Conservation (phyloP, 2,329 filamentous ascomycete species). For the Plectosphaerella sp. region DNA sequence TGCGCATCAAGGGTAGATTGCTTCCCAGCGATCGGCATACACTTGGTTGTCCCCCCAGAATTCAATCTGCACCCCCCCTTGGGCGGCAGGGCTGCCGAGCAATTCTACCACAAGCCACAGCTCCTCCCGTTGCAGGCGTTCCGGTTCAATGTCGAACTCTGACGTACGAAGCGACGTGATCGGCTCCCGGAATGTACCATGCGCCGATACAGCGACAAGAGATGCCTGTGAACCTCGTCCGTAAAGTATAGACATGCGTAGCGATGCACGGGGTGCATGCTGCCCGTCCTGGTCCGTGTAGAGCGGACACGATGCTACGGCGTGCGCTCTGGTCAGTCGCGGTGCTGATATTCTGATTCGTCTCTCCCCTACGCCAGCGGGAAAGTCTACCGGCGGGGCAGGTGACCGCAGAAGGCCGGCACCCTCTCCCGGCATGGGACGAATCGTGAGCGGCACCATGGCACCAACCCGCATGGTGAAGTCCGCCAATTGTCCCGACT, state of each 20-base stretch:
- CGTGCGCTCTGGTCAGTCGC: slow-evolving; percentile 56
- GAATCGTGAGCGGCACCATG: slow-evolving; percentile 49
- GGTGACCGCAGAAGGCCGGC: slow-evolving; percentile 67
- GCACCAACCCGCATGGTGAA: slow-evolving; percentile 76
- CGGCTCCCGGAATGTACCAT: slow-evolving; percentile 71
- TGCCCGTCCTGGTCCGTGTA: slow-evolving; percentile 3
- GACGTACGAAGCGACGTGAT: slow-evolving; percentile 62
- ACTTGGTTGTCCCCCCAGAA: slow-evolving; percentile 45
- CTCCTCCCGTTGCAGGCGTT: slow-evolving; percentile 48
- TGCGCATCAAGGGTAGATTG: slow-evolving; percentile 4
- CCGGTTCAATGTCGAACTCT: slow-evolving; percentile 71
- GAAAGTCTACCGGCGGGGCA: slow-evolving; percentile 52
- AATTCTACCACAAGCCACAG: slow-evolving; percentile 81
- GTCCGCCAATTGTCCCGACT: slow-evolving; percentile 67
- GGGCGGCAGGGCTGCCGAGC: slow-evolving; percentile 50
- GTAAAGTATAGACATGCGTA: slow-evolving; percentile 69
- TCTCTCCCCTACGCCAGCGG: slow-evolving; percentile 29
- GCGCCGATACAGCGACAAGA: slow-evolving; percentile 60
- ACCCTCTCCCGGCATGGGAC: slow-evolving; percentile 63
- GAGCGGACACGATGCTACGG: slow-evolving; percentile 36
- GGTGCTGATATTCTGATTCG: slow-evolving; percentile 33
- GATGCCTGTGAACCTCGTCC: slow-evolving; percentile 66
- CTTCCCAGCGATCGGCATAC: slow-evolving; percentile 38
- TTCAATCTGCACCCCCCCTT: slow-evolving; percentile 46
- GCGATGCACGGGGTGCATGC: slow-evolving; percentile 28